phyloP scores from a whole-genome alignment of 257 asterid species.

The Solanum virginianum region DNA sequence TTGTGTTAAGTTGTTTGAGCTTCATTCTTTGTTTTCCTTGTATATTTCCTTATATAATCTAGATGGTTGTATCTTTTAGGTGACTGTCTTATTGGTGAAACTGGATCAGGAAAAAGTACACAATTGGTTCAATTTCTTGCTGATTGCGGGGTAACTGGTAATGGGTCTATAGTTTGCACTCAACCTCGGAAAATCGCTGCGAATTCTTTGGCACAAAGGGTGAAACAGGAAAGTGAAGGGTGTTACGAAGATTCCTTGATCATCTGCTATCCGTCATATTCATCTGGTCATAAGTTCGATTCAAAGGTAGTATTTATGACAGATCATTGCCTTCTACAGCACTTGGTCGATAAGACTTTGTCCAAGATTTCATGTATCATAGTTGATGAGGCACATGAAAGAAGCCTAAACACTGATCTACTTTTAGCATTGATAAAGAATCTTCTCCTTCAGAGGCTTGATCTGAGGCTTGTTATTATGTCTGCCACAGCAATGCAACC shows the following conservation, averaged over 20 bases:
- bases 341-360: constrained; percentile 56
- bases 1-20: neutral
- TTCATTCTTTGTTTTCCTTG: neutral
- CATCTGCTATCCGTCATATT: constrained; percentile 43
- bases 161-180: constrained; percentile 60
- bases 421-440: constrained; percentile 72
- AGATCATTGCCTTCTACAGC: constrained; percentile 77
- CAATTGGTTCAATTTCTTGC: constrained; percentile 86
- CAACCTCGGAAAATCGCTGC: constrained; percentile 97
- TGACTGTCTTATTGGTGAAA: constrained; percentile 74
- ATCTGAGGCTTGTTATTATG: constrained; percentile 78
- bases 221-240: constrained; percentile 64
- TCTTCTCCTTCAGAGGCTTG: constrained; percentile 46
- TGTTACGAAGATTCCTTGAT: constrained; percentile 39
- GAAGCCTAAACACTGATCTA: constrained; percentile 90
- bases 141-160: constrained; percentile 51
- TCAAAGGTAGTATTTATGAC: constrained; percentile 64
- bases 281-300: constrained; percentile 38
- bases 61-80: constrained; percentile 17
- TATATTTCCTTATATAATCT: neutral
- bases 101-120: constrained; percentile 99
- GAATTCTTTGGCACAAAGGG: constrained; percentile 67
- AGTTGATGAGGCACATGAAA: constrained; percentile 96
- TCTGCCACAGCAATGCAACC: constrained; percentile 88
- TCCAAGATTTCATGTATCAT: constrained; percentile 64